A percentile compares a stretch with the other conserved stretches of the same genome.
phyloP scores from a whole-genome alignment of 1,139 yeast genomes.

The Diutina neorugosa region DNA sequence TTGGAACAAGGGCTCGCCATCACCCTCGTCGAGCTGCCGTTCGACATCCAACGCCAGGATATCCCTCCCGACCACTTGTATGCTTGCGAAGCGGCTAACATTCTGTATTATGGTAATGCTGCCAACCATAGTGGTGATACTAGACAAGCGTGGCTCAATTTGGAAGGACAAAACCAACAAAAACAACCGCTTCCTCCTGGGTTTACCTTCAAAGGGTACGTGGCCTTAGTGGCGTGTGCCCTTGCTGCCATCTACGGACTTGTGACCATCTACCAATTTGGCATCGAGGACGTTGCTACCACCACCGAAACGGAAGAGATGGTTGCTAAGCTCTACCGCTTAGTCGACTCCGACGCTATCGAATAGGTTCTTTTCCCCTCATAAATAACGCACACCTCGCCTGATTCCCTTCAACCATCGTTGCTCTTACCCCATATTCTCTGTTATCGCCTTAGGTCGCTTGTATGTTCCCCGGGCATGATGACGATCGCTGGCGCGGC shows the following conservation, averaged over 20 bases:
- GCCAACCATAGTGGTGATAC: constrained; percentile 36
- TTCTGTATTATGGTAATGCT: constrained; percentile 53
- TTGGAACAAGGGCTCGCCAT: constrained; percentile 77
- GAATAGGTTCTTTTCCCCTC: not conserved
- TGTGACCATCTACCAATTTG: constrained; percentile 42
- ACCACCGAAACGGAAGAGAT: constrained; percentile 28
- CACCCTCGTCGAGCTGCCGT: constrained; percentile 64
- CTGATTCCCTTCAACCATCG: not conserved
- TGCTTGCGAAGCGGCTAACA: constrained; percentile 43
- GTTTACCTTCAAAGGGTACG: constrained; percentile 55
- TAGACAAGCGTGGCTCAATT: constrained; percentile 35
- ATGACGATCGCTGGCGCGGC: not conserved
- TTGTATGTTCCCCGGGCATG: not conserved
- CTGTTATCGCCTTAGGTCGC: not conserved
- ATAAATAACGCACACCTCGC: not conserved
- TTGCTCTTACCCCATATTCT: too few species aligned
- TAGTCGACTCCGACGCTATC: constrained; percentile 8
- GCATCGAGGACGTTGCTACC: constrained; percentile 48
- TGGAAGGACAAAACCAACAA: constrained; percentile 47
- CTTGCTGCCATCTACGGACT: constrained; percentile 49
- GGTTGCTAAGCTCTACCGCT: constrained; percentile 7
- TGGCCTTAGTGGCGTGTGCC: constrained; percentile 48
- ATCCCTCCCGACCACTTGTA: constrained; percentile 39
- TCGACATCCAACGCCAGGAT: constrained; percentile 22
- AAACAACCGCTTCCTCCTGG: constrained; percentile 49